Evolutionary conservation across 352 stramenopile species (phyloP).

Genomic region (Paralagenidium karlingii): DNA sequence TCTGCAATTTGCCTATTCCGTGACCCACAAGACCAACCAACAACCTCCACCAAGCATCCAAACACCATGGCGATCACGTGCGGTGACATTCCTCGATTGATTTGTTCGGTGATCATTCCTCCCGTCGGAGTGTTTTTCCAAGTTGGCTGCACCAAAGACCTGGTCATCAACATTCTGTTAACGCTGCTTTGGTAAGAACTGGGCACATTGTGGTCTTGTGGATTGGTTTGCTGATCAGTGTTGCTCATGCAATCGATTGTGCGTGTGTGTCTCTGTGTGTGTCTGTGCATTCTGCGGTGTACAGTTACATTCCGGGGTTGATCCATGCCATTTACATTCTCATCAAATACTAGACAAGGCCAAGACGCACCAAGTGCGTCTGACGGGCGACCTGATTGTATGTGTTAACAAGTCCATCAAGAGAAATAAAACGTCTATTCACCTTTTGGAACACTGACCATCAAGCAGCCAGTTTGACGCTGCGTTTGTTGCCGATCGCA

Average conservation of each 20-base stretch:
- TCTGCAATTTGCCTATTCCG: no score
- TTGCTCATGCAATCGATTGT: neutral
- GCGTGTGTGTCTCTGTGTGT: no score
- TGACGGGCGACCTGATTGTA: no score
- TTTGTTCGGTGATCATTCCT: slow-evolving; percentile 28
- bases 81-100: slow-evolving; percentile 47
- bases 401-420: no score
- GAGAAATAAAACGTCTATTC: no score
- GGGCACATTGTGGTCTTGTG: no score
- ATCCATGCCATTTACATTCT: slow-evolving; percentile 11
- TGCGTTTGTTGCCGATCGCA: slow-evolving; percentile 27
- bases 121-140: slow-evolving; percentile 27
- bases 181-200: slow-evolving; percentile 7
- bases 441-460: no score
- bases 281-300: no score
- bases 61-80: slow-evolving; percentile 36
- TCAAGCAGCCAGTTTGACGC: slow-evolving; percentile 25
- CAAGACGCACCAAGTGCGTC: no score
- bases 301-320: slow-evolving; percentile 5
- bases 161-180: slow-evolving; percentile 12
- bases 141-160: slow-evolving; percentile 17
- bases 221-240: neutral
- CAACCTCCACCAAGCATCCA: no score
- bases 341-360: slow-evolving; percentile 4
- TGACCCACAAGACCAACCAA: no score